Conservation (phyloP, 2,329 filamentous ascomycete species). For the Alternaria solani region DNA sequence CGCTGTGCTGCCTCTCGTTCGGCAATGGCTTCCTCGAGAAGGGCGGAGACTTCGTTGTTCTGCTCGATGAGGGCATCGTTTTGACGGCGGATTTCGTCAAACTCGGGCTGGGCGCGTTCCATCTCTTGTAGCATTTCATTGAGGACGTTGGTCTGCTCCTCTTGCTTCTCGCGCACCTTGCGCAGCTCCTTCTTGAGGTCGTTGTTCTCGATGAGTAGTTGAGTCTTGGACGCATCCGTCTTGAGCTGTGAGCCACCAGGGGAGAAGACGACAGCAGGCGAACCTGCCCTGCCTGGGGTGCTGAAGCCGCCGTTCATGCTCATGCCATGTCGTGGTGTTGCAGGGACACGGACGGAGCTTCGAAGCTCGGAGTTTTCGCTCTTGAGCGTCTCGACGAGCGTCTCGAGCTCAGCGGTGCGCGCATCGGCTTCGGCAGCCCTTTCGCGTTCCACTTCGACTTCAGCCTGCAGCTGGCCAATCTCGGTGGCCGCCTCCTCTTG, state of each 20-base stretch:
- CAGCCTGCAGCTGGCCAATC: constrained; percentile 58
- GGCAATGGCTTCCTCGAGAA: constrained; percentile 81
- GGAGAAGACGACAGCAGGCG: constrained; percentile 60
- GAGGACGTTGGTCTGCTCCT: constrained; percentile 77
- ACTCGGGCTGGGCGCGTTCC: constrained; percentile 85
- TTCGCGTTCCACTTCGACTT: constrained; percentile 61
- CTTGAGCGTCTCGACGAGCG: constrained; percentile 67
- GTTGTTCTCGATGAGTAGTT: constrained; percentile 69
- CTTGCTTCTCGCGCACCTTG: constrained; percentile 75
- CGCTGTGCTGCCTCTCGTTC: constrained; percentile 82
- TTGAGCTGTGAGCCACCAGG: constrained; percentile 63
- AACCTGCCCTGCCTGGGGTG: constrained; percentile 60
- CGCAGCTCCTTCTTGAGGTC: constrained; percentile 75
- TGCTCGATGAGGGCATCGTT: constrained; percentile 81
- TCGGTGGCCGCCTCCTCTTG: constrained; percentile 72
- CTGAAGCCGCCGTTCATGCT: constrained; percentile 59
- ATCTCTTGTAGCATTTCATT: constrained; percentile 87
- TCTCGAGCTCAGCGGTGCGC: constrained; percentile 71
- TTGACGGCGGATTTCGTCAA: constrained; percentile 84
- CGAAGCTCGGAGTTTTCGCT: constrained; percentile 59
- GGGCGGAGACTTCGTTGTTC: constrained; percentile 76
- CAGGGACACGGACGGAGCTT: constrained; percentile 50
- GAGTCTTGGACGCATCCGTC: constrained; percentile 66
- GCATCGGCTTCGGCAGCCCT: constrained; percentile 70
- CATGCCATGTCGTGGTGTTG: constrained; percentile 61